A percentile compares a stretch with the other conserved stretches of the same genome.
Evolutionary conservation across 2,329 filamentous ascomycete genomes (phyloP).

Genomic region (Cordyceps militaris): DNA sequence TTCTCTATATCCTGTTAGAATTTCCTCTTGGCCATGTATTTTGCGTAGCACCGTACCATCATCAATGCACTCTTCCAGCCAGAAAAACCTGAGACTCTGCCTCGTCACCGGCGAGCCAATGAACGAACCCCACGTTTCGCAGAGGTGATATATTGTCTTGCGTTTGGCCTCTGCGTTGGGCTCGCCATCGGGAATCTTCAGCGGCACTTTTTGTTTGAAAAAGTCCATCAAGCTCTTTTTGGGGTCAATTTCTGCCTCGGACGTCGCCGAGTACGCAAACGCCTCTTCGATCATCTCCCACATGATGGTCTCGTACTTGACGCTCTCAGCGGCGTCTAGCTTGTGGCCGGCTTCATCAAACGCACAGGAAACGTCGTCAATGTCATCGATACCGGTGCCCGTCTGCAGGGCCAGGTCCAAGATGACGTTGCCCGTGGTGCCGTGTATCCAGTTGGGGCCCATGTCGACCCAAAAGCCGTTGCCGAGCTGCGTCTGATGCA

Average conservation of each 20-base stretch:
- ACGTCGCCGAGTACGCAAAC: constrained; percentile 57
- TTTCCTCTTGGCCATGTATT: neutral
- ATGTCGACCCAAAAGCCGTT: constrained; percentile 47
- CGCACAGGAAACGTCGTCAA: constrained; percentile 47
- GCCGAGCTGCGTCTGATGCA: constrained; percentile 44
- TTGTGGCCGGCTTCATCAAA: constrained; percentile 50
- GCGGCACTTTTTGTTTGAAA: constrained; percentile 38
- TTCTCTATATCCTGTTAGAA: constrained; percentile 38
- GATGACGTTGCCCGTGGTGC: constrained; percentile 64
- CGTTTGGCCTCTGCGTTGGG: constrained; percentile 34
- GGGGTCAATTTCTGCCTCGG: constrained; percentile 40
- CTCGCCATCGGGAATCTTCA: constrained; percentile 40
- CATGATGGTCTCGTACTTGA: constrained; percentile 45
- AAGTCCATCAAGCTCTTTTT: constrained; percentile 47
- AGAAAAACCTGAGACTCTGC: constrained; percentile 70
- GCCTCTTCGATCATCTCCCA: constrained; percentile 64
- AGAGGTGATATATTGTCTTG: constrained; percentile 42
- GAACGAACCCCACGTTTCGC: constrained; percentile 64
- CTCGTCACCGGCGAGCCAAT: constrained; percentile 56
- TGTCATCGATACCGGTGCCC: constrained; percentile 39
- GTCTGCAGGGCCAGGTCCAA: constrained; percentile 58
- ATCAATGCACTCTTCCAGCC: constrained; percentile 71
- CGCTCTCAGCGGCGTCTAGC: constrained; percentile 40
- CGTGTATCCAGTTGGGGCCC: constrained; percentile 78
- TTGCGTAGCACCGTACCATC: constrained; percentile 38